phyloP scores from a whole-genome alignment of 2,329 filamentous ascomycete genomes.

The Torrubiella hemipterigena region DNA sequence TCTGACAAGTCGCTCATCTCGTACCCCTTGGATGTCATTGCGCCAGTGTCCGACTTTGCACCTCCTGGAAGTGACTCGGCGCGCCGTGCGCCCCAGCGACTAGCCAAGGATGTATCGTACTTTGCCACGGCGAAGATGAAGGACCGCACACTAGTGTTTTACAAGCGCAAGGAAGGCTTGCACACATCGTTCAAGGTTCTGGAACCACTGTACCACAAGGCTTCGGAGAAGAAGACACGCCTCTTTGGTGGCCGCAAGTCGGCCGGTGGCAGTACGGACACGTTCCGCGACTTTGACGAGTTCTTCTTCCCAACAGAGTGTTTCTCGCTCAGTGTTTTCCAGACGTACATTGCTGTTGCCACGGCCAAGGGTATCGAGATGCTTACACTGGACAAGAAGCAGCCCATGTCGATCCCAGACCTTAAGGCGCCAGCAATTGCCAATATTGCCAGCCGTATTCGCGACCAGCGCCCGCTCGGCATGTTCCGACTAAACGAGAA shows the following conservation, averaged over 20 bases:
- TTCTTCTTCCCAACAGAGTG: slow-evolving; percentile 97
- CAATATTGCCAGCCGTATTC: slow-evolving; percentile 75
- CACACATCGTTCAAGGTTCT: slow-evolving; percentile 95
- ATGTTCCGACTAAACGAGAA: slow-evolving; percentile 94
- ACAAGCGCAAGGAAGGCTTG: slow-evolving; percentile 88
- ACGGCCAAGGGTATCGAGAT: slow-evolving; percentile 92
- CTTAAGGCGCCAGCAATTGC: slow-evolving; percentile 66
- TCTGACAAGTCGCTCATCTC: slow-evolving; percentile 85
- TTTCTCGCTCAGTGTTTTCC: slow-evolving; percentile 91
- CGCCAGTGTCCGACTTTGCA: slow-evolving; percentile 48
- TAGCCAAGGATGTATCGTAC: slow-evolving; percentile 90
- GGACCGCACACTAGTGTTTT: slow-evolving; percentile 86
- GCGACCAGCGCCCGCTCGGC: slow-evolving; percentile 72
- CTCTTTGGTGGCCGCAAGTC: slow-evolving; percentile 46
- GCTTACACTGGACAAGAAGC: slow-evolving; percentile 93
- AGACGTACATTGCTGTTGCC: slow-evolving; percentile 82
- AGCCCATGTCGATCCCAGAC: slow-evolving; percentile 86
- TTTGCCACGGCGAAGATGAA: slow-evolving; percentile 97
- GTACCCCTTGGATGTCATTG: slow-evolving; percentile 82
- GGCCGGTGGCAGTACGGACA: slow-evolving; percentile 68
- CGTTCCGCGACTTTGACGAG: slow-evolving; percentile 96
- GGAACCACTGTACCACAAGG: slow-evolving; percentile 90
- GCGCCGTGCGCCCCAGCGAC: slow-evolving; percentile 78
- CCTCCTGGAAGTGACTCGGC: slow-evolving; percentile 57
- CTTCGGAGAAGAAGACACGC: slow-evolving; percentile 69